phyloP scores from a whole-genome alignment of 2,329 filamentous ascomycete genomes.

The Zarea fungicola region DNA sequence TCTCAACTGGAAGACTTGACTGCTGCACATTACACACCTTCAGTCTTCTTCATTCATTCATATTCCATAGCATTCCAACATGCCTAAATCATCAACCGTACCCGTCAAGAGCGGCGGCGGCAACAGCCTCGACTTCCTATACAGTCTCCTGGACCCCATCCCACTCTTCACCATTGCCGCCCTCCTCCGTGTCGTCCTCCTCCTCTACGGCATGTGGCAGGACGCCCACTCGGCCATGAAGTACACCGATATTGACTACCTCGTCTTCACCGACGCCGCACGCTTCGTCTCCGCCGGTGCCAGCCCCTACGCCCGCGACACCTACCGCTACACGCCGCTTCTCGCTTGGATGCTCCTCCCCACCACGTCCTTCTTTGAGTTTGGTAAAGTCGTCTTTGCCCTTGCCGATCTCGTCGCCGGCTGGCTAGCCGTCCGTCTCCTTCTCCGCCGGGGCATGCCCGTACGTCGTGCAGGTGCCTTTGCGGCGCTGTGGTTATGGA shows the following conservation, averaged over 20 bases:
- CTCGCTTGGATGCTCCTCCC: slow-evolving; percentile 88
- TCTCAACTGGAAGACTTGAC: neutral
- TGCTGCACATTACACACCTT: no score
- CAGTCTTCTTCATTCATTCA: no score
- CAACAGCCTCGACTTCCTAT: slow-evolving; percentile 10
- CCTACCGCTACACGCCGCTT: slow-evolving; percentile 93
- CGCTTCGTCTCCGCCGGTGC: slow-evolving; percentile 62
- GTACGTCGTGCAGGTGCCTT: slow-evolving; percentile 61
- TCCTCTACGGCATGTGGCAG: slow-evolving; percentile 88
- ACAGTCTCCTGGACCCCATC: slow-evolving; percentile 26
- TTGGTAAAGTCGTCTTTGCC: slow-evolving; percentile 84
- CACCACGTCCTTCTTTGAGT: slow-evolving; percentile 60
- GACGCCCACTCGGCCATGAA: slow-evolving; percentile 88
- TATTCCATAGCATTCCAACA: no score
- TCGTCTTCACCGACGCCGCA: slow-evolving; percentile 94
- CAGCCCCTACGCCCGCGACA: slow-evolving; percentile 84
- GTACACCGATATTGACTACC: slow-evolving; percentile 98
- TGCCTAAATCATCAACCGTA: neutral
- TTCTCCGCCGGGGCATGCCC: slow-evolving; percentile 40
- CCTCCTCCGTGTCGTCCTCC: slow-evolving; percentile 64
- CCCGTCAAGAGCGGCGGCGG: neutral
- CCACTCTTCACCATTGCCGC: slow-evolving; percentile 54
- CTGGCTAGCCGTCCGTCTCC: slow-evolving; percentile 56
- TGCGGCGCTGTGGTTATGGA: slow-evolving; percentile 86
- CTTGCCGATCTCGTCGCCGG: slow-evolving; percentile 78